Base-by-base conservation (phyloP, 495 filamentous ascomycete species). In the Hypoxylon lienhwacheense region DNA sequence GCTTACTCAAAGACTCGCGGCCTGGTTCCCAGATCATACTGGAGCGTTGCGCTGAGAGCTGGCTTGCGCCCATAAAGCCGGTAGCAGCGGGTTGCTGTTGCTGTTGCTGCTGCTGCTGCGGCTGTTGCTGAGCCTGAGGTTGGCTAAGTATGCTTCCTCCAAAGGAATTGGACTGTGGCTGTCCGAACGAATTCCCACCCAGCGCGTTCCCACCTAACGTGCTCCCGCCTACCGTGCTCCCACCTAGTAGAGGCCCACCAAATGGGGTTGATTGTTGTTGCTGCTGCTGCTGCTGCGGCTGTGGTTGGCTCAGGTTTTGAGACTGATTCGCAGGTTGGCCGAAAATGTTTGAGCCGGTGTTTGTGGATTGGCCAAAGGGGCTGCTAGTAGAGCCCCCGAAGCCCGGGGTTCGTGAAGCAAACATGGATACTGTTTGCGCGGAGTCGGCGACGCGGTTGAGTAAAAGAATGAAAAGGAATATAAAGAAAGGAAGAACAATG, bases 21-120 rank as follows among this genome's bases (percentile, higher is more conserved):
- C 70, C 69, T 6, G 76, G 76, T 36, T 78, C 72, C 76, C 76
- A 79, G 44, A 79, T 65, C 26, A 72, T 69, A 32, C 66, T 70
- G 19, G 65, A 69, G 33, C 73, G 64, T 53, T 69, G 71, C 43
- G 64, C 52, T 43, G 62, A 20, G n/a, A 35, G 47, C 48, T 69
- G 51, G 47, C 63, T 65, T 49, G 72, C 36, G 61, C 68, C 67
- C 65, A 74, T 26, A 34, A 70, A 45, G 55, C 61, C 28, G 47
- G 57, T 19, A 55, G 62, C 59, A 40, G 28, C 48, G 40, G 48
- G 41, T 54, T 55, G 59, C 22, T 20, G 49, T 40, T 35, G 55
- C 21, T 42, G 42, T 33, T 48, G 53, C 24, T 34, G 44, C 21
- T 44, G 40, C 19, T 10, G 37, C 11, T 36, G 34, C 26, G 46